These are phyloP conservation scores for Polysphondylium violaceum DNA, from an alignment of 78 protist genomes.

Conservation along the genomic window DNA sequence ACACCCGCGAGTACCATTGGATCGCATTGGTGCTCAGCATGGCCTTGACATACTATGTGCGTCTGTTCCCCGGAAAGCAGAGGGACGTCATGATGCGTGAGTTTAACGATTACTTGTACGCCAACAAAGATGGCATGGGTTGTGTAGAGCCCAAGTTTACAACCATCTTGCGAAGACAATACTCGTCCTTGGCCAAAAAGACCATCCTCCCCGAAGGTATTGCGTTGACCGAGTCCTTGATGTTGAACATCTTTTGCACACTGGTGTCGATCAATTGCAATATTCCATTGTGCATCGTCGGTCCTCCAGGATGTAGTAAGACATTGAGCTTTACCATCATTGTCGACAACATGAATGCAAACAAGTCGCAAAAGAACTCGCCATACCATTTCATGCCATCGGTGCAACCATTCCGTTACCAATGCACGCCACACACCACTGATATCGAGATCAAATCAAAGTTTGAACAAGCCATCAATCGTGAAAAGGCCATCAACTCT, in stretches of 20 bases:
- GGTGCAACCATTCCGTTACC: conserved; percentile 48
- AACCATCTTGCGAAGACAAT: not conserved
- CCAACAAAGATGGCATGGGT: not conserved
- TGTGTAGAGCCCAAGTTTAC: too few species aligned
- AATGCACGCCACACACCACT: conserved; percentile 58
- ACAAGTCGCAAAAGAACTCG: not conserved
- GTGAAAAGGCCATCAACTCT: conserved; percentile 41
- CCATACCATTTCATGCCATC: conserved; percentile 7
- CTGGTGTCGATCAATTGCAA: conserved; percentile 26
- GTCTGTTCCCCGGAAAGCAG: not conserved
- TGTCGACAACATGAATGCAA: conserved; percentile 66
- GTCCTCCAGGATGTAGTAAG: conserved; percentile 81
- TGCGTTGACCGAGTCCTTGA: conserved; percentile 54
- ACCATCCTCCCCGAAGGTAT: conserved; percentile 61
- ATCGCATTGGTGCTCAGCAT: not conserved
- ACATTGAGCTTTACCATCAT: conserved; percentile 49
- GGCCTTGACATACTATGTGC: conserved; percentile 5
- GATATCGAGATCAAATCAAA: conserved; percentile 69
- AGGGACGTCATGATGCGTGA: not conserved
- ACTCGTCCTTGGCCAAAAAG: not conserved
- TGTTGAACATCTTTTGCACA: conserved; percentile 46
- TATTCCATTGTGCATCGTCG: conserved; percentile 57
- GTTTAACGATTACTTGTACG: not conserved
- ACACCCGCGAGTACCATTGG: conserved; percentile 9
- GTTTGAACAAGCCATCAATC: conserved; percentile 38